A percentile compares a stretch with the other conserved stretches of the same genome.
Evolutionary conservation across 2,329 filamentous ascomycete genomes (phyloP).

Genomic region (Neonectria ditissima): DNA sequence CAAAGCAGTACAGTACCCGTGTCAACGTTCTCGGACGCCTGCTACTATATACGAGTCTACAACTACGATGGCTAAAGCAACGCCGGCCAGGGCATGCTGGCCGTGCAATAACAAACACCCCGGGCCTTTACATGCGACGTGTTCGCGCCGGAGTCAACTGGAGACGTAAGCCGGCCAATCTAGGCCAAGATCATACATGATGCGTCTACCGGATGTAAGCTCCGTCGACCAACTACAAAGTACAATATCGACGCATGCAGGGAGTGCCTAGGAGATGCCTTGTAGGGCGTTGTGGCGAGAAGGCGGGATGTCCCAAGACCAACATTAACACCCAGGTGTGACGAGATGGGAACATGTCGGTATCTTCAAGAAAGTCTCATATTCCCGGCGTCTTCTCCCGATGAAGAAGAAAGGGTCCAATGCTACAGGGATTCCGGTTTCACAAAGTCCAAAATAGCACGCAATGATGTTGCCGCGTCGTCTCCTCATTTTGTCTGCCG

Average conservation of each 20-base stretch:
- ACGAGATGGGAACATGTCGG: constrained; percentile 1
- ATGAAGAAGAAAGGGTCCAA: constrained; percentile 9
- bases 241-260: neutral
- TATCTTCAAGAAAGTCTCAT: neutral
- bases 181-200: neutral
- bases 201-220: constrained; percentile 1
- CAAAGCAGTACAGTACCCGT: constrained; percentile 1
- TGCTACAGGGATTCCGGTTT: constrained; percentile 5
- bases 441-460: constrained; percentile 15
- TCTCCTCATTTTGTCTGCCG: neutral
- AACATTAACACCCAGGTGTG: constrained; percentile 1
- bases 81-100: neutral
- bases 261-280: neutral
- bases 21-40: neutral
- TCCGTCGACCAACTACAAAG: neutral
- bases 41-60: neutral
- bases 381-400: constrained; percentile 1
- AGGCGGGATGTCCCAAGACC: constrained; percentile 1
- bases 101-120: neutral
- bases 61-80: neutral
- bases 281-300: neutral
- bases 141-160: neutral
- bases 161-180: neutral
- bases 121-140: neutral
- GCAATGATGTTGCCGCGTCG: constrained; percentile 1